A percentile compares a stretch with the other conserved stretches of the same genome.
Conservation (phyloP, 1,139 yeast genomes). For the Candida tropicalis region DNA sequence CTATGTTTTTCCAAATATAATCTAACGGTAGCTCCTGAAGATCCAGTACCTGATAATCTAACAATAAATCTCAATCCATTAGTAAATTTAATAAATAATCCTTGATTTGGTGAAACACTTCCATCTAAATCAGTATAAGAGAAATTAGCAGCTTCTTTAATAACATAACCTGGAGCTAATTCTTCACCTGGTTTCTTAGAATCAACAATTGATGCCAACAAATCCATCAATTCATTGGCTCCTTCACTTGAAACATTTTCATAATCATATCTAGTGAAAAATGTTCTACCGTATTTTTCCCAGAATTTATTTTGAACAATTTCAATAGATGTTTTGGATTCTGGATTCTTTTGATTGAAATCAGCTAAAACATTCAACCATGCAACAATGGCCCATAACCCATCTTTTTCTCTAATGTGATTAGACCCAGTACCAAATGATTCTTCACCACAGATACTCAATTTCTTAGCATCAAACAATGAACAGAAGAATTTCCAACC, state of each 20-base stretch:
- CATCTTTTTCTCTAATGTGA: slow-evolving; percentile 97
- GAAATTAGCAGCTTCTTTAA: slow-evolving; percentile 83
- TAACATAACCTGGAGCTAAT: slow-evolving; percentile 50
- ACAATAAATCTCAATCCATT: slow-evolving; percentile 88
- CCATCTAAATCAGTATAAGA: slow-evolving; percentile 95
- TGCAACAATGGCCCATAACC: slow-evolving; percentile 96
- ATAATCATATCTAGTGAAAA: slow-evolving; percentile 93
- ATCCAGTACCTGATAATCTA: slow-evolving; percentile 96
- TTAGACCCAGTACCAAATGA: slow-evolving; percentile 97
- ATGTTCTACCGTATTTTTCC: slow-evolving; percentile 95
- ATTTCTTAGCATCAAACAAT: slow-evolving; percentile 85
- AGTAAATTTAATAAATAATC: slow-evolving; percentile 78
- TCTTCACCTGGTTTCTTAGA: slow-evolving; percentile 44
- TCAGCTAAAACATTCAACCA: slow-evolving; percentile 96
- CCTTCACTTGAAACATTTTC: slow-evolving; percentile 80
- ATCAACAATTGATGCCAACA: slow-evolving; percentile 47
- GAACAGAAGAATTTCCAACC: slow-evolving; percentile 99
- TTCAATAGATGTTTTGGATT: slow-evolving; percentile 60
- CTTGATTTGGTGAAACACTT: slow-evolving; percentile 87
- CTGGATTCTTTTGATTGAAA: slow-evolving; percentile 59
- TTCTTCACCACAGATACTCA: slow-evolving; percentile 98
- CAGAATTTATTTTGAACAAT: slow-evolving; percentile 86
- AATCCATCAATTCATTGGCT: slow-evolving; percentile 68
- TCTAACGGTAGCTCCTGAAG: slow-evolving; percentile 97
- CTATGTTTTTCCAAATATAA: slow-evolving; percentile 87